phyloP scores from a whole-genome alignment of 75 land plant species.

The Adiantum capillusveneris region DNA sequence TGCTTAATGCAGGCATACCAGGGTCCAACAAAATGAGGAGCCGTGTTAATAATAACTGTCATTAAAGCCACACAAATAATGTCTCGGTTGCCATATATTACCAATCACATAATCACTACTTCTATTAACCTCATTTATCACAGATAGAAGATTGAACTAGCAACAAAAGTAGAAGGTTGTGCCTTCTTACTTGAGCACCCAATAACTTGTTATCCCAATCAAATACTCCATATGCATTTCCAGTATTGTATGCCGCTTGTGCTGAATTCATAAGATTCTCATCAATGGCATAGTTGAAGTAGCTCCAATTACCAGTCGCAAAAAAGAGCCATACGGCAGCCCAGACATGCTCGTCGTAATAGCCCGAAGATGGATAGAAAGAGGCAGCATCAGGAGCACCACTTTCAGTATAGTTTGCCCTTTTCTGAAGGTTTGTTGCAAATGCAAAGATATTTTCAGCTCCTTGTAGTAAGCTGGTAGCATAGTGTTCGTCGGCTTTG shows the following conservation, averaged over 20 bases:
- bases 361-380: conserved; percentile 15
- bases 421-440: neutral
- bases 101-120: too few species aligned
- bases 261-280: neutral
- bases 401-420: neutral
- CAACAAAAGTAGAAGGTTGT: neutral
- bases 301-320: conserved; percentile 39
- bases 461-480: conserved; percentile 24
- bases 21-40: too few species aligned
- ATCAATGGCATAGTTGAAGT: conserved; percentile 16
- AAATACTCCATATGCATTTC: conserved; percentile 42
- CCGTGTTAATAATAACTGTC: too few species aligned
- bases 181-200: conserved; percentile 46
- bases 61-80: too few species aligned
- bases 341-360: conserved; percentile 69
- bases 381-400: conserved; percentile 9
- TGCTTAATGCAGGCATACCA: too few species aligned
- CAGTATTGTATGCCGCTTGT: conserved; percentile 30
- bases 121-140: too few species aligned
- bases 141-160: neutral
- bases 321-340: conserved; percentile 64
- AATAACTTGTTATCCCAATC: conserved; percentile 87
- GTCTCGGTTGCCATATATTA: too few species aligned
- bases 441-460: conserved; percentile 10
- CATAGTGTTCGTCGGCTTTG: conserved; percentile 22